Evolutionary conservation across 192 early-diverging fungal species (phyloP).

Genomic region (Entomortierella beljakovae): DNA sequence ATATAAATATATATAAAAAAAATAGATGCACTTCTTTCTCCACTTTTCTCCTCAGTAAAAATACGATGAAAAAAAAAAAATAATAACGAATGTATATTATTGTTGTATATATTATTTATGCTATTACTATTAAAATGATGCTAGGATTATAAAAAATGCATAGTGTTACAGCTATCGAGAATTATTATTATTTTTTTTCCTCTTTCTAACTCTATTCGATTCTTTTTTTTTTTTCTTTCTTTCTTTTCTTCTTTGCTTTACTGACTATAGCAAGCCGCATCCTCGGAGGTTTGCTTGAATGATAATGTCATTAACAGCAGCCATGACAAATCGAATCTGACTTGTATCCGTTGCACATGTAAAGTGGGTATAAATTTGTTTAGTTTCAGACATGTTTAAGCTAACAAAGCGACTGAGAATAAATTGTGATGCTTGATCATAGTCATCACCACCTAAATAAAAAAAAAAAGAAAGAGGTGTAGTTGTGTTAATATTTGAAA

Average conservation of each 20-base stretch:
- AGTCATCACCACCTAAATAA: slow-evolving; percentile 71
- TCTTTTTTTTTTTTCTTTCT: not conserved
- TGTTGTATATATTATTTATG: no score
- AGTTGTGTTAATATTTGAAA: not conserved
- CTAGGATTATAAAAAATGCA: no score
- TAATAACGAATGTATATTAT: no score
- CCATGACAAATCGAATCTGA: slow-evolving; percentile 92
- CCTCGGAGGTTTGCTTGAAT: slow-evolving; percentile 86
- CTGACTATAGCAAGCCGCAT: slow-evolving; percentile 74
- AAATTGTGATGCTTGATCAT: slow-evolving; percentile 84
- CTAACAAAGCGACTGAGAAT: slow-evolving; percentile 84
- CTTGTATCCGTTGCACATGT: slow-evolving; percentile 90
- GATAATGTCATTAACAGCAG: slow-evolving; percentile 89
- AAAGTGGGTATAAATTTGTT: slow-evolving; percentile 91
- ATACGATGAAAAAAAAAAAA: no score
- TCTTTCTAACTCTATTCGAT: no score
- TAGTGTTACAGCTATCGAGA: no score
- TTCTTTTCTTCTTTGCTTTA: not conserved
- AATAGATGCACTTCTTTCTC: no score
- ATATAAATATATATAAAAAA: no score
- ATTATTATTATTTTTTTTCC: no score
- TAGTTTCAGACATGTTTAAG: slow-evolving; percentile 80
- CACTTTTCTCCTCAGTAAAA: no score
- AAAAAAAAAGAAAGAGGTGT: slow-evolving; percentile 3
- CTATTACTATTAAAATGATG: no score